These are phyloP conservation scores for Litsea cubeba DNA, from an alignment of 164 flowering plant genomes.

Conservation along the genomic window DNA sequence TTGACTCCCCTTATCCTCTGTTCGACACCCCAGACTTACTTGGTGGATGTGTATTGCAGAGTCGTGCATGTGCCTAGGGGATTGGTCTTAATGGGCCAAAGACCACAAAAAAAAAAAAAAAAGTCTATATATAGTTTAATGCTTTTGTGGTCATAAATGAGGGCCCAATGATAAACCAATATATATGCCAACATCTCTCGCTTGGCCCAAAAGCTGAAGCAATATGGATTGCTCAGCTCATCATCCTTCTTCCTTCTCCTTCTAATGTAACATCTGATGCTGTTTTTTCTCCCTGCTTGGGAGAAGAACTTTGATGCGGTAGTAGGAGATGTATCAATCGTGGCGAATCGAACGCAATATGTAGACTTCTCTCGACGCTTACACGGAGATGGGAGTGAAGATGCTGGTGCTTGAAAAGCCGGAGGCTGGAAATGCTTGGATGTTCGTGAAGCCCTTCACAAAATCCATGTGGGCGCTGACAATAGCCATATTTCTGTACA, in stretches of 20 bases:
- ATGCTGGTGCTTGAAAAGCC: slow-evolving; percentile 9
- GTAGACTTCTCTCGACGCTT: slow-evolving; percentile 40
- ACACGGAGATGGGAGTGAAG: slow-evolving; percentile 23
- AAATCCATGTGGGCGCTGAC: slow-evolving; percentile 27
- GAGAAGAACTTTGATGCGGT: slow-evolving; percentile 30
- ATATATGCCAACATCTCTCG: too few species aligned
- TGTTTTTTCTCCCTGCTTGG: not conserved
- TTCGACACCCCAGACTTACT: too few species aligned
- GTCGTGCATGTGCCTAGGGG: too few species aligned
- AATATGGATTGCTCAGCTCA: not conserved
- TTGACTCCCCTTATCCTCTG: too few species aligned
- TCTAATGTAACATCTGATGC: not conserved
- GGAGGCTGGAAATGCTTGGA: slow-evolving; percentile 3
- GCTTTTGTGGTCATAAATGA: too few species aligned
- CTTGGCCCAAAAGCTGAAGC: too few species aligned
- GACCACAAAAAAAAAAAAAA: too few species aligned
- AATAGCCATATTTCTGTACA: slow-evolving; percentile 13
- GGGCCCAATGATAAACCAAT: too few species aligned
- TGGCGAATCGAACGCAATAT: slow-evolving; percentile 5
- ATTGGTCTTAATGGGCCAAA: too few species aligned
- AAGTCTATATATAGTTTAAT: too few species aligned
- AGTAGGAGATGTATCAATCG: slow-evolving; percentile 26
- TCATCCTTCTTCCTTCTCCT: not conserved
- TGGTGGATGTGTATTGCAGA: too few species aligned
- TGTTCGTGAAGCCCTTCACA: slow-evolving; percentile 23